These are phyloP conservation scores for Aspergillus mulundensis DNA, from an alignment of 495 filamentous ascomycete species.

Conservation along the genomic window DNA sequence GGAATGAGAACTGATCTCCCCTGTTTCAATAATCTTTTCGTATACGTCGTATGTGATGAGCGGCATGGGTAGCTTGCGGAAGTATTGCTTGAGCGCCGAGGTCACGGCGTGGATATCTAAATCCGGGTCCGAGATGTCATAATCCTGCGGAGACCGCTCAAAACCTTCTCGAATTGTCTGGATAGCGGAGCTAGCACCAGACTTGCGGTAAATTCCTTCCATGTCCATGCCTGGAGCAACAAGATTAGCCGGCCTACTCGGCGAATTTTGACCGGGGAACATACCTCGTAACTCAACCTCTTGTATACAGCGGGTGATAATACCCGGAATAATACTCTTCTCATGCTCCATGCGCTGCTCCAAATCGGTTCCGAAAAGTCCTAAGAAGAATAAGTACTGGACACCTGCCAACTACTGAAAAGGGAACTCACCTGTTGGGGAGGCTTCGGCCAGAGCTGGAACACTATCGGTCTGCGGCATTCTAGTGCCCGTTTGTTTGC, in stretches of 20 bases:
- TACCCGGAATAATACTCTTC: conserved; percentile 79
- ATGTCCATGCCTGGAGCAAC: conserved; percentile 78
- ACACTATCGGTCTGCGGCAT: conserved; percentile 54
- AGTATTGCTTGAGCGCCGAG: conserved; percentile 94
- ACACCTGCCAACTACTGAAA: too few relatives aligned
- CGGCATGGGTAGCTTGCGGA: conserved; percentile 87
- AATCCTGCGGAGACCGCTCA: conserved; percentile 65
- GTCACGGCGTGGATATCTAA: conserved; percentile 97
- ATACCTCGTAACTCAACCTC: conserved; percentile 86
- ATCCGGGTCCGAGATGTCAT: conserved; percentile 87
- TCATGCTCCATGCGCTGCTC: conserved; percentile 83
- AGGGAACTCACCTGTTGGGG: conserved; percentile 38
- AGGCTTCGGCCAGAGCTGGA: conserved; percentile 50
- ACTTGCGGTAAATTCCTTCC: conserved; percentile 98
- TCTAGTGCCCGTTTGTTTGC: conserved; percentile 42
- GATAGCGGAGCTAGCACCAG: conserved; percentile 81
- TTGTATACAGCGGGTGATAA: conserved; percentile 92
- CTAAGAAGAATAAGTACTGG: conserved; percentile 22
- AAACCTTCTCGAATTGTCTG: conserved; percentile 87
- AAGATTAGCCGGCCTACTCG: not conserved
- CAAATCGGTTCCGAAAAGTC: conserved; percentile 89
- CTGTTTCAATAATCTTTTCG: conserved; percentile 77
- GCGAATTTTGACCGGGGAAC: conserved; percentile 8
- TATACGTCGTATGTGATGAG: conserved; percentile 92
- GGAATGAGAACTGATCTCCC: conserved; percentile 31